A percentile compares a stretch with the other conserved stretches of the same genome.
Conservation (phyloP, 2,329 filamentous ascomycete genomes). For the Cyclaneusma minus region DNA sequence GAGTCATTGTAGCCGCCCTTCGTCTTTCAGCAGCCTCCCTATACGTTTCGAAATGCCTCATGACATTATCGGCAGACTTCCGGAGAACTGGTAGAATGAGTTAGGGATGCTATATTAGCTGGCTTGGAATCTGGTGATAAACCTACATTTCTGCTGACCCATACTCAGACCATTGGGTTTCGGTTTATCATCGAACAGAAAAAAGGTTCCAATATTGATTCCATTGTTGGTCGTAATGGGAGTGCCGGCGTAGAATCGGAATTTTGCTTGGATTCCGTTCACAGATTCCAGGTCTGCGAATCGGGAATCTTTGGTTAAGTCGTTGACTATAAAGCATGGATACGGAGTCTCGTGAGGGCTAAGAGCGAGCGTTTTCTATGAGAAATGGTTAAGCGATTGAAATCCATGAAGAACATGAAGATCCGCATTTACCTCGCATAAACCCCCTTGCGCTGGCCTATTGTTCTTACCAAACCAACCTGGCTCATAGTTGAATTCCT, state of each 20-base stretch:
- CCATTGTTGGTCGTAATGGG: constrained; percentile 13
- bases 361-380: constrained; percentile 10
- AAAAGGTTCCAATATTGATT: constrained; percentile 14
- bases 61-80: constrained; percentile 10
- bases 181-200: constrained; percentile 21
- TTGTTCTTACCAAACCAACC: constrained; percentile 14
- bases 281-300: constrained; percentile 11
- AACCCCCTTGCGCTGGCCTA: constrained; percentile 12
- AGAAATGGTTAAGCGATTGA: neutral
- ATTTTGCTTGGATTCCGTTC: constrained; percentile 8
- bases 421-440: constrained; percentile 12
- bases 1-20: constrained; percentile 10
- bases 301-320: constrained; percentile 9
- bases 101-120: neutral
- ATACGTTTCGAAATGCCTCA: constrained; percentile 13
- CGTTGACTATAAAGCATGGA: constrained; percentile 12
- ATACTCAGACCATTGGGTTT: constrained; percentile 29
- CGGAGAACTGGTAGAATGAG: constrained; percentile 7
- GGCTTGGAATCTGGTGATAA: neutral
- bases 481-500: constrained; percentile 5
- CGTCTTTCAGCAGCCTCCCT: constrained; percentile 13
- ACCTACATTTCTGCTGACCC: constrained; percentile 21
- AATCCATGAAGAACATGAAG: neutral
- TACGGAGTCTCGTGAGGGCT: constrained; percentile 7
- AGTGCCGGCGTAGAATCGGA: constrained; percentile 13